Conservation (phyloP, 768 basidiomycete genomes). For the Favolaschia claudopus region DNA sequence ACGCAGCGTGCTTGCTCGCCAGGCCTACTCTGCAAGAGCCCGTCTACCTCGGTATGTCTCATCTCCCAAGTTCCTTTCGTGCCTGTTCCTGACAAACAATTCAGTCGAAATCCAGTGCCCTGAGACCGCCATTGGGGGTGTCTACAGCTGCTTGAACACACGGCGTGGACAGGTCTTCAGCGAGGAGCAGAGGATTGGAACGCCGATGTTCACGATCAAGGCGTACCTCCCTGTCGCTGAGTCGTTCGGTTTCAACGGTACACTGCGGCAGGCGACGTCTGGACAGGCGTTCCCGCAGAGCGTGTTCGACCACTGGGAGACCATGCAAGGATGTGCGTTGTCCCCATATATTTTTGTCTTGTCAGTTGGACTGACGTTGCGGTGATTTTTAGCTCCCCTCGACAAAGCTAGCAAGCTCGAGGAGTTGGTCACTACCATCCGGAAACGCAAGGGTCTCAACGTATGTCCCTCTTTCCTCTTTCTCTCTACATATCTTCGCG, state of each 20-base stretch:
- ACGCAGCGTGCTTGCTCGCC: conserved; percentile 94
- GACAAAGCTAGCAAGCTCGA: conserved; percentile 78
- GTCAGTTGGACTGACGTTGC: background rate
- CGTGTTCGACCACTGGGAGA: conserved; percentile 93
- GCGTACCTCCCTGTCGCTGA: conserved; percentile 92
- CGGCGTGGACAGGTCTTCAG: conserved; percentile 98
- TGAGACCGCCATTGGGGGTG: conserved; percentile 96
- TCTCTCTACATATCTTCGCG: too few species aligned
- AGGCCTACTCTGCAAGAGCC: conserved; percentile 94
- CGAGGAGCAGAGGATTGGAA: conserved; percentile 95
- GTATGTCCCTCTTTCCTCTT: conserved; percentile 31
- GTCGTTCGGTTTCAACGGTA: conserved; percentile 98
- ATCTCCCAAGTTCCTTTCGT: background rate
- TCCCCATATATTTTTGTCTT: background rate
- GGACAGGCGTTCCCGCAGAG: conserved; percentile 99
- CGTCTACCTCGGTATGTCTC: conserved; percentile 80
- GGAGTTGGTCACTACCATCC: conserved; percentile 64
- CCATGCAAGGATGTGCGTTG: conserved; percentile 79
- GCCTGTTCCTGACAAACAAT: background rate
- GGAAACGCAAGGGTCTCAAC: conserved; percentile 81
- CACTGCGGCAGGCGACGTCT: conserved; percentile 88
- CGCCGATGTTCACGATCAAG: conserved; percentile 99
- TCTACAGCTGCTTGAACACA: conserved; percentile 93
- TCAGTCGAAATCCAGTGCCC: conserved; percentile 98
- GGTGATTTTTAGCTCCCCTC: conserved; percentile 48